These are phyloP conservation scores for Azolla pinnata DNA, from an alignment of 75 land plant genomes.

Conservation along the genomic window DNA sequence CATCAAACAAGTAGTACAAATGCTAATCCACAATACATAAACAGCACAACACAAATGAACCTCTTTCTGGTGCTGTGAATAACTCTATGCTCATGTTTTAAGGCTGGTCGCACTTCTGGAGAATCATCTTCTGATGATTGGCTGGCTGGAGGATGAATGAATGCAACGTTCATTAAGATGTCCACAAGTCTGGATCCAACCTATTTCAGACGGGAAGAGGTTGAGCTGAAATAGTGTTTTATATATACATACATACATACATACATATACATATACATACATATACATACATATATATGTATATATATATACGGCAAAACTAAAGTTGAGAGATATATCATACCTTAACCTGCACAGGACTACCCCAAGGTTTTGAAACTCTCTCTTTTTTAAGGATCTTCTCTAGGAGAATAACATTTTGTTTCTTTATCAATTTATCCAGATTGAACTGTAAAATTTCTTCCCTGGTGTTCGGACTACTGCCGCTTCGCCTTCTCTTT, in stretches of 20 bases:
- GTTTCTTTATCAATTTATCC: constrained; percentile 16
- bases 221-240: too few species aligned
- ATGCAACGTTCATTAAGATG: constrained; percentile 21
- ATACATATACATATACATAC: too few species aligned
- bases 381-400: constrained; percentile 11
- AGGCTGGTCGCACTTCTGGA: constrained; percentile 30
- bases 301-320: too few species aligned
- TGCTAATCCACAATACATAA: too few species aligned
- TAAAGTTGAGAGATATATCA: too few species aligned
- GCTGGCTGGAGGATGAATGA: constrained; percentile 26
- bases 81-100: constrained; percentile 18
- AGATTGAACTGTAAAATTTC: constrained; percentile 8
- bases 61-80: constrained; percentile 10
- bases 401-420: constrained; percentile 8
- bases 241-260: too few species aligned
- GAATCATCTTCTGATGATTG: constrained; percentile 18
- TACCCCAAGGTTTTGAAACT: constrained; percentile 21
- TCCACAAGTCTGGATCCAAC: constrained; percentile 30
- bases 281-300: too few species aligned
- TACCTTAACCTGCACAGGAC: constrained; percentile 25
- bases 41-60: constrained; percentile 5
- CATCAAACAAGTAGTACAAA: too few species aligned
- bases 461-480: constrained; percentile 9
- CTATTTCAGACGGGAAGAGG: constrained; percentile 10
- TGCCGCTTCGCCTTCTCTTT: neutral